Evolutionary conservation across 176 grass and related monocot genomes (phyloP).

Genomic region (Paspalum vaginatum): DNA sequence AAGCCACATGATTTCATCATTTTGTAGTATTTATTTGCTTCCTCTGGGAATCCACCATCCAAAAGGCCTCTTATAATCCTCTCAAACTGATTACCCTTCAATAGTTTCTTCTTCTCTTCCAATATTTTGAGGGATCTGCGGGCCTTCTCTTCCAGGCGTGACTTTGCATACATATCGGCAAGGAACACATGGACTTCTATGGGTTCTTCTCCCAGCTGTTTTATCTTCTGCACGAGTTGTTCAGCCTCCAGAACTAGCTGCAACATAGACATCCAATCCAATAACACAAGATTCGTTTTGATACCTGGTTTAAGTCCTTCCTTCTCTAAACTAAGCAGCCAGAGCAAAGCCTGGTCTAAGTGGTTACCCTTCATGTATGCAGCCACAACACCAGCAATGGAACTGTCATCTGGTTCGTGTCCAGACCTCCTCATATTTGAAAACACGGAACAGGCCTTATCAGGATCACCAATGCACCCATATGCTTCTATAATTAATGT

Average conservation of each 20-base stretch:
- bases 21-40: constrained; percentile 67
- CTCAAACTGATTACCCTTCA: constrained; percentile 73
- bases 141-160: constrained; percentile 51
- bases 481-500: constrained; percentile 56
- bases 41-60: constrained; percentile 54
- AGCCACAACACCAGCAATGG: constrained; percentile 63
- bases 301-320: constrained; percentile 64
- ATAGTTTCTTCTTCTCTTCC: constrained; percentile 63
- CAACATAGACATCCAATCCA: constrained; percentile 76
- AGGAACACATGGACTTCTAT: constrained; percentile 80
- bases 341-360: constrained; percentile 65
- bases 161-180: constrained; percentile 73
- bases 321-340: constrained; percentile 79
- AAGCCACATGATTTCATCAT: constrained; percentile 72
- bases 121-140: constrained; percentile 76
- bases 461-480: constrained; percentile 38
- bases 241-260: constrained; percentile 79
- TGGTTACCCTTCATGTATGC: constrained; percentile 61
- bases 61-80: constrained; percentile 64
- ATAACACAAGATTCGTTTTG: constrained; percentile 57
- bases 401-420: constrained; percentile 68
- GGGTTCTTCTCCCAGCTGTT: constrained; percentile 55
- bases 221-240: constrained; percentile 56
- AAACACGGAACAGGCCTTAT: constrained; percentile 41
- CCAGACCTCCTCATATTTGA: constrained; percentile 53